A percentile compares a stretch with the other conserved stretches of the same genome.
Conservation (phyloP, 2,329 filamentous ascomycete genomes). For the Scedosporium minutisporum region DNA sequence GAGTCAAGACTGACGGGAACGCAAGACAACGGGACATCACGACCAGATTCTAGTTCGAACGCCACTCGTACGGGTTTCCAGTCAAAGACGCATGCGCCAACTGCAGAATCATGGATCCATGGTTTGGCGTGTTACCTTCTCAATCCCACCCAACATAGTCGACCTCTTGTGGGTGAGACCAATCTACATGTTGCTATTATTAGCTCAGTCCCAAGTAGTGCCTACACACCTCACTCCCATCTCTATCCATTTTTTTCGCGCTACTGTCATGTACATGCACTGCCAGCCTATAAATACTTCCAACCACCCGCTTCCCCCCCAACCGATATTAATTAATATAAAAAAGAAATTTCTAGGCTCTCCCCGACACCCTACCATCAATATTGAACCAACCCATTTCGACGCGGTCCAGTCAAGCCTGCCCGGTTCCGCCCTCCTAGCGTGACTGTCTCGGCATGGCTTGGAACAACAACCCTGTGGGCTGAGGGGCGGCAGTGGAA, state of each 20-base stretch:
- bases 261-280: not conserved
- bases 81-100: too few species aligned
- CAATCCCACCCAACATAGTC: not conserved
- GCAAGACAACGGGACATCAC: not conserved
- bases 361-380: not conserved
- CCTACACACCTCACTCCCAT: not conserved
- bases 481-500: too few species aligned
- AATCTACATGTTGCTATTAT: not conserved
- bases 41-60: not conserved
- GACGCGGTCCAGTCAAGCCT: not conserved
- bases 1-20: not conserved
- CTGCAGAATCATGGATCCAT: too few species aligned
- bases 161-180: not conserved
- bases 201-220: too few species aligned
- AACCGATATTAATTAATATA: conserved; percentile 1
- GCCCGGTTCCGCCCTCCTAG: too few species aligned
- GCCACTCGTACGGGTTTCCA: too few species aligned
- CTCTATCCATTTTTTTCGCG: not conserved
- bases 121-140: too few species aligned
- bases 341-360: not conserved
- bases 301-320: not conserved
- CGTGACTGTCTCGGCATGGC: too few species aligned
- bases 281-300: not conserved
- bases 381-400: not conserved
- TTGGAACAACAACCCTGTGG: too few species aligned